Evolutionary conservation across 1,284 basidiomycete species (phyloP), one percentile per base, ranked within the genome.

Genomic region (Ganoderma boninense): DNA sequence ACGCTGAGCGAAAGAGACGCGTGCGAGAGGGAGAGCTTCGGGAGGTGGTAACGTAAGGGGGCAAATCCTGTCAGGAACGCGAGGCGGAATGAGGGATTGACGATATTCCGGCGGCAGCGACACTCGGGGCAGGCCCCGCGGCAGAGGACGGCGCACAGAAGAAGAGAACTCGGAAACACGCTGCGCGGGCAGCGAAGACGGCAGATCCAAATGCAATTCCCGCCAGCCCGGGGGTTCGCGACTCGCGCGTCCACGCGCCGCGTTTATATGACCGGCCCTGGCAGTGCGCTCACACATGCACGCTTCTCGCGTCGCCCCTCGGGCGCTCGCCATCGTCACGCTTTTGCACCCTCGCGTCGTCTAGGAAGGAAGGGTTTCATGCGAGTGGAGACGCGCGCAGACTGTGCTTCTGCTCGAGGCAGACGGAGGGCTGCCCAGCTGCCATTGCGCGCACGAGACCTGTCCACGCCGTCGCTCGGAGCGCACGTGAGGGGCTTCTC

Each of bases 41-140:
- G 35, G 14, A 35, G 59, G 23, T 4, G 46, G 62, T 68, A 64
- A 71, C 72, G 72, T 73, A 71, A 71, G 67, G 54, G 52, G 62
- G 69, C 66, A 67, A 43, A 70, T 72, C 69, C 63, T 60, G 46
- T 65, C 69, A 73, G 72, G 67, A 69, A 71, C 69, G 61, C 61
- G 16, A 35, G 57, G 29, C 54, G 62, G 62, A 38, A 54, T 66
- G 59, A 42, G 65, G 61, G 38, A n/a, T 65, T 57, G 61, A 40
- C 62, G 49, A 57, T 61, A 63, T 64, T 54, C 71, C 71, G 56
- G 65, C 57, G 26, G 64, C 32, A 40, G 57, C 35, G 32, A 35
- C 11, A 4, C 23, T 38, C 18, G 16, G 32, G 18, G 11, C 32
- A 35, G 16, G 56, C 18, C 56, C 32, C 16, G 32, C 29, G 56